Base-by-base conservation (phyloP, 2,329 filamentous ascomycete species). In the Aureobasidium sp. region DNA sequence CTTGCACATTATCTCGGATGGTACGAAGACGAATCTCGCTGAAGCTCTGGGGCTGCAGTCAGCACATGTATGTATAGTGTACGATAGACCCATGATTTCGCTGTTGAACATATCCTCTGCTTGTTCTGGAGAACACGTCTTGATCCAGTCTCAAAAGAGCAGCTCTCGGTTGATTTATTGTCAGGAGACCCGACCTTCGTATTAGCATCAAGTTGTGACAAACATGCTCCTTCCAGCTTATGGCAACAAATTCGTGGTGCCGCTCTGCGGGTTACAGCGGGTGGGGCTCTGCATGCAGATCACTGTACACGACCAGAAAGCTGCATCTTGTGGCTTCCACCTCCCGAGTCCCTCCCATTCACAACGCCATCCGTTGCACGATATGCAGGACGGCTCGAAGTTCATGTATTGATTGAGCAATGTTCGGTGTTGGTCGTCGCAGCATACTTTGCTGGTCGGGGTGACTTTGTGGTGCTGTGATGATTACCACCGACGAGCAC, bases 1-100 rank as follows among this genome's bases (percentile, higher is more conserved):
- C 36, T 68, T 21, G 53, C 47, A n/a, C 55, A 59, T 10, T 59
- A 62, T n/a, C 41, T 59, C 14, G 61, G 48, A 37, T 59, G 51
- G 54, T 58, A 62, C 27, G 45, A 54, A 32, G 29, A 62, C n/a
- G 45, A 59, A 25, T n/a, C 54, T 21, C 14, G 32, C 11, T 39
- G 30, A 39, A 36, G 7, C 8, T 25, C 53, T 57, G n/a, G 13
- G 10, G 21, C 6, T 34, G 41, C 47, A 32, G 39, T 27, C 53
- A 45, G 21, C 36, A 36, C 21, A 32, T 58, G 54, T 48, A 37
- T 58, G 27, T 58, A 48, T 58, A 39, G 3, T 58, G 54, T 58
- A 58, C 13, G 29, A 57, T 45, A 44, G 11, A n/a, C 13, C 30
- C 13, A 11, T 21, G 25, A 32, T n/a, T 3, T 36, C 10, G 10